Evolutionary conservation across 2,329 filamentous ascomycete species (phyloP).

Genomic region (Ascochyta lentis): DNA sequence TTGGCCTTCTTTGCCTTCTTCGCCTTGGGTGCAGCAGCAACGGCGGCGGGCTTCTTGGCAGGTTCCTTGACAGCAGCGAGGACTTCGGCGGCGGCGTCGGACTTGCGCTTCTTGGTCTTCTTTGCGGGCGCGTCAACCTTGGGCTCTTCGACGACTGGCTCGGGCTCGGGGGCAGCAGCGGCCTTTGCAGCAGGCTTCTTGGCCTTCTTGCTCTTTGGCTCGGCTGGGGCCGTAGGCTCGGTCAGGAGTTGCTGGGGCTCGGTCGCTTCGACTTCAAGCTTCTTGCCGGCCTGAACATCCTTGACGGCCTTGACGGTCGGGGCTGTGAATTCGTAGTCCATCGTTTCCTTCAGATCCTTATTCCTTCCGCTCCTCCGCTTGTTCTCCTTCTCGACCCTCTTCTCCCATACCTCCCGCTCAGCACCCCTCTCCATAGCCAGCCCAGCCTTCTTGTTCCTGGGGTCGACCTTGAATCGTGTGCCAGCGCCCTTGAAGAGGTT

Average conservation of each 20-base stretch:
- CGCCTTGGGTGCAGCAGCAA: slow-evolving; percentile 17
- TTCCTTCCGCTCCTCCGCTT: slow-evolving; percentile 71
- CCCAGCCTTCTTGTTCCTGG: slow-evolving; percentile 86
- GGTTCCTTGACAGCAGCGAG: slow-evolving; percentile 22
- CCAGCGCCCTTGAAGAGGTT: slow-evolving; percentile 91
- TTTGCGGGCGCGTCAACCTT: slow-evolving; percentile 18
- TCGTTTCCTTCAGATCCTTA: slow-evolving; percentile 75
- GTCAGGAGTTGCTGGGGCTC: slow-evolving; percentile 37
- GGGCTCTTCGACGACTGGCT: slow-evolving; percentile 20
- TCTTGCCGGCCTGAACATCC: slow-evolving; percentile 28
- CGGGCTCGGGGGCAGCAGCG: slow-evolving; percentile 33
- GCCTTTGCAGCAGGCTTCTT: slow-evolving; percentile 34
- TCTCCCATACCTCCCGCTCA: slow-evolving; percentile 78
- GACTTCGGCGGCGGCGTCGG: slow-evolving; percentile 20
- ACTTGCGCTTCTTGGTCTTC: slow-evolving; percentile 35
- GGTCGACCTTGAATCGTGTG: slow-evolving; percentile 85
- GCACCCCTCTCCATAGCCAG: slow-evolving; percentile 74
- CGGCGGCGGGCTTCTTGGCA: slow-evolving; percentile 27
- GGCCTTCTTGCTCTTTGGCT: slow-evolving; percentile 34
- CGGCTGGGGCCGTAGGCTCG: slow-evolving; percentile 18
- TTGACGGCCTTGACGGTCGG: slow-evolving; percentile 73
- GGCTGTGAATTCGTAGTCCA: slow-evolving; percentile 84
- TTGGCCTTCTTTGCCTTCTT: slow-evolving; percentile 34
- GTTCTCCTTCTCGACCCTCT: slow-evolving; percentile 75
- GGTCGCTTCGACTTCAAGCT: slow-evolving; percentile 30